Evolutionary conservation across 176 grass and related monocot species (phyloP).

Genomic region (Melocanna baccifera): DNA sequence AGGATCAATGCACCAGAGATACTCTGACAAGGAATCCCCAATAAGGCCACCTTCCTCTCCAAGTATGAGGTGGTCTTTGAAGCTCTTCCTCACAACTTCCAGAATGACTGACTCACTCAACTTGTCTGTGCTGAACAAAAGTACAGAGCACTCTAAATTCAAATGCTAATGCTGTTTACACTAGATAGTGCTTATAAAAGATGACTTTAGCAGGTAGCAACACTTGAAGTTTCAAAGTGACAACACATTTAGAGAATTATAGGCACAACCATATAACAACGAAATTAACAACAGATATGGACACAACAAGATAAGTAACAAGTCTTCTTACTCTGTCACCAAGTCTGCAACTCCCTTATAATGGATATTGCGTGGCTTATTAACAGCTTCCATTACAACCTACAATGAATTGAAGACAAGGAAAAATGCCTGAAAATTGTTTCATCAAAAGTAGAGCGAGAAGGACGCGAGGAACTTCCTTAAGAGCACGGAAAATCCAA

Average conservation of each 20-base stretch:
- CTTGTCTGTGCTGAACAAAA: slow-evolving; percentile 89
- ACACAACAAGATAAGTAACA: slow-evolving; percentile 4
- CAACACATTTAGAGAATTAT: background rate
- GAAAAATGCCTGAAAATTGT: background rate
- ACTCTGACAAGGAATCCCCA: slow-evolving; percentile 79
- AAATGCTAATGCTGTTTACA: slow-evolving; percentile 6
- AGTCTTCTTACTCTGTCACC: slow-evolving; percentile 86
- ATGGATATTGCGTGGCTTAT: slow-evolving; percentile 82
- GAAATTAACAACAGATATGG: background rate
- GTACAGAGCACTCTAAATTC: slow-evolving; percentile 9
- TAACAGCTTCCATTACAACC: slow-evolving; percentile 96
- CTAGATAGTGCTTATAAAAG: background rate
- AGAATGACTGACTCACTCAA: slow-evolving; percentile 84
- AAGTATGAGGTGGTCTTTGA: slow-evolving; percentile 93
- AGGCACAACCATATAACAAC: background rate
- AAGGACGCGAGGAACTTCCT: background rate
- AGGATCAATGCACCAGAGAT: slow-evolving; percentile 99
- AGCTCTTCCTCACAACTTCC: slow-evolving; percentile 79
- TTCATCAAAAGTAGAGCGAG: background rate
- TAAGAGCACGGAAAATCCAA: background rate
- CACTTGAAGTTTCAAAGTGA: background rate
- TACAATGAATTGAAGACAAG: slow-evolving; percentile 20
- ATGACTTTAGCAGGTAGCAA: background rate
- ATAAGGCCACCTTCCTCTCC: slow-evolving; percentile 97
- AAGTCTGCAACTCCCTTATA: slow-evolving; percentile 92